Conservation (phyloP, 2,329 filamentous ascomycete species). For the Cladophialophora bantiana region DNA sequence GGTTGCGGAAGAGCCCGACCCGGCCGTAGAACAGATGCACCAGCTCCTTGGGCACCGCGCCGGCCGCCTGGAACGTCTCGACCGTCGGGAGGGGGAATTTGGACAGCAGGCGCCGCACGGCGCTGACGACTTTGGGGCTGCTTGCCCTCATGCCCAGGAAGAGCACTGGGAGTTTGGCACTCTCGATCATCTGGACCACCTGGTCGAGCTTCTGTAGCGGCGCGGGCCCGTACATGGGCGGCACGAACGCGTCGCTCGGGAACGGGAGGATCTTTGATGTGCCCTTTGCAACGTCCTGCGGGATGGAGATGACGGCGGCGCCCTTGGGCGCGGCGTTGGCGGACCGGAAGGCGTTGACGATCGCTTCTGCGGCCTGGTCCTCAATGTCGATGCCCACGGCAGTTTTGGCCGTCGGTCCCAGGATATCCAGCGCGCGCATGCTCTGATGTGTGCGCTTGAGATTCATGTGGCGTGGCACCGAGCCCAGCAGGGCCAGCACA, state of each 20-base stretch:
- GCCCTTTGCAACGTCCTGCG: constrained; percentile 54
- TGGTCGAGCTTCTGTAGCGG: constrained; percentile 44
- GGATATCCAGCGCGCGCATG: constrained; percentile 54
- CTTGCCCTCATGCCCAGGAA: constrained; percentile 56
- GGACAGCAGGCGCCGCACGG: constrained; percentile 52
- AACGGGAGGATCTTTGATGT: constrained; percentile 52
- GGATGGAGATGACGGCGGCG: constrained; percentile 53
- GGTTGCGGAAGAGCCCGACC: constrained; percentile 58
- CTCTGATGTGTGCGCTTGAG: constrained; percentile 58
- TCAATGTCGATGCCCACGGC: constrained; percentile 54
- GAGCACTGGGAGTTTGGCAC: constrained; percentile 52
- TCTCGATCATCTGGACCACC: constrained; percentile 47
- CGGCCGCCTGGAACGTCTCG: constrained; percentile 61
- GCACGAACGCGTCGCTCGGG: constrained; percentile 48
- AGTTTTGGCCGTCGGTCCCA: constrained; percentile 54
- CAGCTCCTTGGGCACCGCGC: constrained; percentile 54
- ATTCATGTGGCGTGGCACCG: constrained; percentile 53
- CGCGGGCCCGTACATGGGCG: constrained; percentile 53
- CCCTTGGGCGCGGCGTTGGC: constrained; percentile 53
- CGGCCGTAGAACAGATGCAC: constrained; percentile 56
- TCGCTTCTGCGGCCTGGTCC: constrained; percentile 57
- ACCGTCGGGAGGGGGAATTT: constrained; percentile 55
- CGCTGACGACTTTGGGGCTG: constrained; percentile 50
- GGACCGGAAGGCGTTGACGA: constrained; percentile 55
- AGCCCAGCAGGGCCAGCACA: constrained; percentile 58